Evolutionary conservation across 208 protist genomes (phyloP).

Genomic region (Willaertia magna): DNA sequence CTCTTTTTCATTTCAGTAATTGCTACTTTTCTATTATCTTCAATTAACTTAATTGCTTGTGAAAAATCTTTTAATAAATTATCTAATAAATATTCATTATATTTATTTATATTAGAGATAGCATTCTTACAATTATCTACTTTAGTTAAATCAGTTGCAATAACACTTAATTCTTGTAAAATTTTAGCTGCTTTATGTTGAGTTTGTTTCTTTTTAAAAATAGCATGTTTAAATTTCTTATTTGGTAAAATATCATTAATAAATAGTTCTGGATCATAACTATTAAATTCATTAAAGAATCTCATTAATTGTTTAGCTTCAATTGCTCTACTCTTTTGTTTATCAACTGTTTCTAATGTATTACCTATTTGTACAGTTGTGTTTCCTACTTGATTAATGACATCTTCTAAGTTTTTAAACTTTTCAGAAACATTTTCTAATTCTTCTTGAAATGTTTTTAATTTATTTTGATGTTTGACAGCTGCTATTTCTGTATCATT

Average conservation of each 20-base stretch:
- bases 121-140: background rate
- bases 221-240: background rate
- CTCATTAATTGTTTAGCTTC: background rate
- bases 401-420: background rate
- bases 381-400: background rate
- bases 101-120: background rate
- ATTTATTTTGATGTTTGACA: background rate
- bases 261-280: background rate
- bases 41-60: background rate
- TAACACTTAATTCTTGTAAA: background rate
- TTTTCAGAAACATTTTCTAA: background rate
- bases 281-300: background rate
- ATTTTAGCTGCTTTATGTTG: background rate
- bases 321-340: conserved; percentile 8
- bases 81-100: background rate
- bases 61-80: background rate
- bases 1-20: background rate
- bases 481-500: background rate
- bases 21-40: background rate
- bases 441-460: background rate
- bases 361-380: conserved; percentile 6
- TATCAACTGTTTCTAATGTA: background rate
- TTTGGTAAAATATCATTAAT: background rate
- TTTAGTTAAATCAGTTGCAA: background rate
- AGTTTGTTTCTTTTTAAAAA: background rate